phyloP scores from a whole-genome alignment of 2,329 filamentous ascomycete genomes.

The Tolypocladium album region DNA sequence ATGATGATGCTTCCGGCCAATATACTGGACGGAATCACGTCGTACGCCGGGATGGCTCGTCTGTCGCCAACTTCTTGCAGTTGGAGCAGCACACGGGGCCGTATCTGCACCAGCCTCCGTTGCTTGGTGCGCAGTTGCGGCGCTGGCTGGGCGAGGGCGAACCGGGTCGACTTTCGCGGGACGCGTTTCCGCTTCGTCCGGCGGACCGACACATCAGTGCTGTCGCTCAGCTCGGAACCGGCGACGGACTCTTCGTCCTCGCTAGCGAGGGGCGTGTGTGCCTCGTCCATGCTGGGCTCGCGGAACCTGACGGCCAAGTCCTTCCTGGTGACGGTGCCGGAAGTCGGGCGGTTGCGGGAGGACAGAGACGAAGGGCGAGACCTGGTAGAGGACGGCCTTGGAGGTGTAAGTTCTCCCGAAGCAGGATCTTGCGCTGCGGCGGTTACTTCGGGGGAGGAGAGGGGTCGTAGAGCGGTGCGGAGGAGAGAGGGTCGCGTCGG shows the following conservation, averaged over 20 bases:
- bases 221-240: conserved; percentile 34
- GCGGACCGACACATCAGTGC: conserved; percentile 25
- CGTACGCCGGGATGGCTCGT: conserved; percentile 57
- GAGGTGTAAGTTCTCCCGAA: background rate
- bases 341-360: conserved; percentile 19
- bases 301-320: conserved; percentile 37
- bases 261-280: conserved; percentile 21
- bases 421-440: background rate
- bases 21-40: conserved; percentile 60
- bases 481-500: conserved; percentile 28
- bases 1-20: conserved; percentile 45
- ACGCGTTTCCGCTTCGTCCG: conserved; percentile 31
- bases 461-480: conserved; percentile 28
- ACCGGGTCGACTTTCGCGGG: conserved; percentile 49
- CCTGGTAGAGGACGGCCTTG: conserved; percentile 1
- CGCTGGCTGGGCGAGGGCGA: conserved; percentile 57
- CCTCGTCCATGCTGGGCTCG: conserved; percentile 20
- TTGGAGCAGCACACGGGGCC: conserved; percentile 60
- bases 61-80: conserved; percentile 54
- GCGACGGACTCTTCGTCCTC: conserved; percentile 36
- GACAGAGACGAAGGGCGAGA: conserved; percentile 1
- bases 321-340: conserved; percentile 26
- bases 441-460: conserved; percentile 17
- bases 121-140: conserved; percentile 48
- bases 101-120: conserved; percentile 54